Conservation (phyloP, 495 filamentous ascomycete species). For the Aspergillus panamensis region DNA sequence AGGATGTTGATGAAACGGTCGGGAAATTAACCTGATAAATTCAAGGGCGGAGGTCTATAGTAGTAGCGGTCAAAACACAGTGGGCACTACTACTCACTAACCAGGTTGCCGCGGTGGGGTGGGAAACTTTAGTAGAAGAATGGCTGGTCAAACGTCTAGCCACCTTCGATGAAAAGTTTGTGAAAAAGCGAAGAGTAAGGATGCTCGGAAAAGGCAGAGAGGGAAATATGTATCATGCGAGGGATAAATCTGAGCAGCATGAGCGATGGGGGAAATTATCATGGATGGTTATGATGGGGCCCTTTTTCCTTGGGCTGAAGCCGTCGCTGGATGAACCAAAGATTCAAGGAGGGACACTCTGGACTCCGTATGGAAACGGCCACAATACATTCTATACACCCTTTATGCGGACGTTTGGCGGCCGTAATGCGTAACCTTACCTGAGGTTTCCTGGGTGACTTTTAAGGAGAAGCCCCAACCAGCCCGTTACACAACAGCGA, state of each 20-base stretch:
- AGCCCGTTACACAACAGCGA: background rate
- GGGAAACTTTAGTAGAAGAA: slow-evolving; percentile 14
- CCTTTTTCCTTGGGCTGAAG: slow-evolving; percentile 1
- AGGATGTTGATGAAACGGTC: slow-evolving; percentile 22
- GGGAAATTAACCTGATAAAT: slow-evolving; percentile 29
- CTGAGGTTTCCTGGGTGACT: background rate
- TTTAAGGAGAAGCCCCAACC: background rate
- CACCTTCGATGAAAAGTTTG: slow-evolving; percentile 1
- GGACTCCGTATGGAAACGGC: slow-evolving; percentile 15
- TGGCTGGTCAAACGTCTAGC: slow-evolving; percentile 15
- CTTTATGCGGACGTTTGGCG: background rate
- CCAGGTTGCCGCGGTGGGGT: slow-evolving; percentile 16
- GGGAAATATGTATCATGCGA: slow-evolving; percentile 11
- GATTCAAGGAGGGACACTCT: too few relatives aligned
- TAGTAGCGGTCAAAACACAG: slow-evolving; percentile 36
- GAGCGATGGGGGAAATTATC: slow-evolving; percentile 11
- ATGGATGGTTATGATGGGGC: slow-evolving; percentile 6
- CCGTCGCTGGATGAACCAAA: slow-evolving; percentile 8
- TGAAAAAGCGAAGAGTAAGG: slow-evolving; percentile 2
- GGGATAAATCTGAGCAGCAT: slow-evolving; percentile 9
- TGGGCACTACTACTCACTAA: slow-evolving; percentile 20
- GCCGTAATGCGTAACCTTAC: slow-evolving; percentile 1
- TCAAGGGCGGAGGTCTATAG: slow-evolving; percentile 25
- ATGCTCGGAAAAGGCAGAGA: slow-evolving; percentile 2
- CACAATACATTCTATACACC: background rate